phyloP scores from a whole-genome alignment of 2,329 filamentous ascomycete genomes.

The Penicillium polonicum region DNA sequence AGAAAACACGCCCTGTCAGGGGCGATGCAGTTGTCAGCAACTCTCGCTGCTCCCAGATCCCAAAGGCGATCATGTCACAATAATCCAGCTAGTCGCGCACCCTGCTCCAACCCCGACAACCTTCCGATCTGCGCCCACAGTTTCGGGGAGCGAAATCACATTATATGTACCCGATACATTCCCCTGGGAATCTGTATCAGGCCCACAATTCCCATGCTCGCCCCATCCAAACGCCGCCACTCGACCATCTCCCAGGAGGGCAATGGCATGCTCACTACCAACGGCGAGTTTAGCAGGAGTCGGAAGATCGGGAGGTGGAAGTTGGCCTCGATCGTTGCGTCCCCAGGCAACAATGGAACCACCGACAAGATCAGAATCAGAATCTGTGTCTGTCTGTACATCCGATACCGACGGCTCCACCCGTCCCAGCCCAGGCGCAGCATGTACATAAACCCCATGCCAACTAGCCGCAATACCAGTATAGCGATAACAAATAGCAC shows the following conservation, averaged over 20 bases:
- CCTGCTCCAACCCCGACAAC: conserved; percentile 72
- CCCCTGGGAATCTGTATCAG: conserved; percentile 57
- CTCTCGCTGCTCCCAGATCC: not conserved
- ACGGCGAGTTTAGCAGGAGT: conserved; percentile 64
- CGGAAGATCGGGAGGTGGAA: conserved; percentile 64
- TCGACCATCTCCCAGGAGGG: conserved; percentile 61
- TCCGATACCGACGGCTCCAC: not conserved
- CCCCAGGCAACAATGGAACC: conserved; percentile 69
- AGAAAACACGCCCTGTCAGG: conserved; percentile 3
- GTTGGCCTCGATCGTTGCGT: conserved; percentile 78
- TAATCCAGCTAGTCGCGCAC: conserved; percentile 84
- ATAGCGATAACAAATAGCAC: conserved; percentile 56
- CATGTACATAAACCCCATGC: conserved; percentile 74
- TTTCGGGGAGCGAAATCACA: conserved; percentile 60
- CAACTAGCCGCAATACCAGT: conserved; percentile 74
- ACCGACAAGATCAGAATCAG: conserved; percentile 51
- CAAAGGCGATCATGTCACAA: conserved; percentile 27
- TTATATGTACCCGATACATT: conserved; percentile 71
- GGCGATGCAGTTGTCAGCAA: not conserved
- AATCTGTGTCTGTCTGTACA: not conserved
- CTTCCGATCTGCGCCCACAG: conserved; percentile 43
- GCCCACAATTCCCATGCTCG: conserved; percentile 94
- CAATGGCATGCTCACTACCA: conserved; percentile 88
- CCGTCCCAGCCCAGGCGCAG: not conserved
- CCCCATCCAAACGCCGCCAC: conserved; percentile 94